Base-by-base conservation (phyloP, 129 eudicot genomes). In the Lactuca sativa region DNA sequence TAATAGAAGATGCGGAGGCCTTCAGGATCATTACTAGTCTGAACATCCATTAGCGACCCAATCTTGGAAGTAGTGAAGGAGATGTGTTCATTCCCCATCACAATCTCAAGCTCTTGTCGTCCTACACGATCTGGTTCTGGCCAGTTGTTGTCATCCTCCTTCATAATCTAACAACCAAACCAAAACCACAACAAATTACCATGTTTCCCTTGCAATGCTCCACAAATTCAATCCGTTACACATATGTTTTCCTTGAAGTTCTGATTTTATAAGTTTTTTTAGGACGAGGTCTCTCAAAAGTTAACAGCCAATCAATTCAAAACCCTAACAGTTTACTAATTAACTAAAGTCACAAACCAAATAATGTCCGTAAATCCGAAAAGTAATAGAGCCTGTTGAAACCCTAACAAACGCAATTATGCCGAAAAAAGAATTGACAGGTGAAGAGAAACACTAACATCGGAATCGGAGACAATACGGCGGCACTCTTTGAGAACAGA, bases 71-170 rank as follows among this genome's bases (percentile, higher is more conserved):
- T 95, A n/a, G 97, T 90, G 68, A 95, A 95, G 4, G 97, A 90
- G 13, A 95, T 95, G 77, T 95, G 99, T 74, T 95, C 99, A 62
- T 90, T 95, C 21, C 97, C 99, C 99, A 95, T 85, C 83, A 95
- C 99, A 83, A 95, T 95, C 79, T 95, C 99, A 69, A 95, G 96
- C 83, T 95, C 99, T 80, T 95, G 99, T 73, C 96, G 73, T 66
- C 99, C 99, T 34, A 95, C 92, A 18, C 93, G 85, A 78, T 95
- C 99, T 6, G 97, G 99, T 79, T 95, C 97, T 34, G 99, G 99
- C 99, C 99, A 95, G 79, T 84, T 90, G 76, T 83, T 90, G 71
- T 95, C 99, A 80, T 95, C 99, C 85, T 95, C 99, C 88, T 90
- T 95, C 99, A 95, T 87, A 63, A 95, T 95, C 99, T 95, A 80